Base-by-base conservation (phyloP, 2,329 filamentous ascomycete species). In the Fusarium proliferatum region DNA sequence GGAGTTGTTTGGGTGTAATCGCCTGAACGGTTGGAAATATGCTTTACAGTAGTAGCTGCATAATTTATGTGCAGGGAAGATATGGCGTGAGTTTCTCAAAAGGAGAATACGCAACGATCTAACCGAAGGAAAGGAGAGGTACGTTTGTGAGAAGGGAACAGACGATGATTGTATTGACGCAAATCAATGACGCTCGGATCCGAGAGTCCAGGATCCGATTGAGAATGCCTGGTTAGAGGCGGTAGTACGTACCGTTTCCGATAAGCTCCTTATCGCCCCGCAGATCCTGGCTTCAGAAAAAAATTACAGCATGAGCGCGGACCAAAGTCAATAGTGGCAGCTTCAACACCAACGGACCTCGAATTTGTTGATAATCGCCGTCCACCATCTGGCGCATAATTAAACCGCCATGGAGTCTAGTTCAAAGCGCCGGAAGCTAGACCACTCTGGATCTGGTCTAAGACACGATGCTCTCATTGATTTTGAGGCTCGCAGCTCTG, bases 371-470 rank as follows among this genome's bases (percentile, higher is more conserved):
- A 59, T 34, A 67, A 68, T 53, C 55, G 55, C 53, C 64, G 59
- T 62, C 48, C 43, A 55, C 55, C 52, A 69, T 42, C 34, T 58
- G 64, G 68, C 58, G 46, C 58, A 58, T 46, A 55, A 48, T 52
- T 64, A 39, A 46, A 60, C 55, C 64, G 67, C 34, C 64, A 88
- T 88, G 86, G 85, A 87, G 71, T 81, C 81, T 30, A 84, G 77
- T 64, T 82, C 84, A 26, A 88, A 88, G 77, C 82, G 86, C 66
- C 85, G 86, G 55, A 88, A 88, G 77, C 79, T 87, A 36, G 83
- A 82, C 30, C 85, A 87, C 69, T 75, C 75, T 41, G 80, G 79
- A 62, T 73, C 77, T 41, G 79, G 81, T 51, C 49, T 84, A 45
- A 79, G 79, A 26, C 80, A 82, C 53, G 74, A 80, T 60, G 78